phyloP scores from a whole-genome alignment of 2,329 filamentous ascomycete genomes.

The Tolypocladium tropicale region DNA sequence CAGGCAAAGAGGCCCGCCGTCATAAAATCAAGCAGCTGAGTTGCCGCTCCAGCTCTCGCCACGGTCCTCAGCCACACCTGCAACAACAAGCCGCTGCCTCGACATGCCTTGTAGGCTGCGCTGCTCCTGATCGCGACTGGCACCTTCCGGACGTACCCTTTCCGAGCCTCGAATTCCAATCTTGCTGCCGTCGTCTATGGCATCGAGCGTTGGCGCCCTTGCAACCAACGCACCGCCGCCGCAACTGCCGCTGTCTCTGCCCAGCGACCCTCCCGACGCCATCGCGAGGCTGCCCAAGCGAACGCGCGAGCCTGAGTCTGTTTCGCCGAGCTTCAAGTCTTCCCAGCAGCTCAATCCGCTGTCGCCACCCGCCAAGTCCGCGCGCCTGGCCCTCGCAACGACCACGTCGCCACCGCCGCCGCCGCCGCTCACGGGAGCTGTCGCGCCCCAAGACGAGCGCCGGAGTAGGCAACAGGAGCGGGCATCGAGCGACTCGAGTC shows the following conservation, averaged over 20 bases:
- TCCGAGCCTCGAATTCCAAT: slow-evolving; percentile 1
- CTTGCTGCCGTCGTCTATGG: slow-evolving; percentile 28
- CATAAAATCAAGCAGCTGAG: slow-evolving; percentile 12
- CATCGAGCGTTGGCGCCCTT: slow-evolving; percentile 41
- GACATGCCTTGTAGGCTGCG: slow-evolving; percentile 23
- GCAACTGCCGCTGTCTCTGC: slow-evolving; percentile 26
- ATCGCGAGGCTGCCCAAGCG: slow-evolving; percentile 32
- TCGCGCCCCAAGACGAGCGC: slow-evolving; percentile 43
- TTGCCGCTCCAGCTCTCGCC: slow-evolving; percentile 25
- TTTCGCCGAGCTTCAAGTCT: slow-evolving; percentile 22
- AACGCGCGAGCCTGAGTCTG: slow-evolving; percentile 36
- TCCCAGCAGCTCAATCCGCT: slow-evolving; percentile 23
- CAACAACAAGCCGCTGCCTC: slow-evolving; percentile 20
- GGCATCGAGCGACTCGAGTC: slow-evolving; percentile 25
- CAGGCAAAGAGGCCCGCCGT: neutral
- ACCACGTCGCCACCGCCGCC: slow-evolving; percentile 33
- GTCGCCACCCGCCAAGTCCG: slow-evolving; percentile 43
- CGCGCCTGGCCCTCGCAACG: slow-evolving; percentile 34
- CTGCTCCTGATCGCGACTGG: slow-evolving; percentile 5
- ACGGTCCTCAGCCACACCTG: slow-evolving; percentile 33
- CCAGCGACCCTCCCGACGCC: slow-evolving; percentile 27
- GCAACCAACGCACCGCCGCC: slow-evolving; percentile 31
- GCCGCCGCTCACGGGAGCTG: slow-evolving; percentile 40
- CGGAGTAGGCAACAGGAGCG: slow-evolving; percentile 29
- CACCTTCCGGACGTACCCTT: slow-evolving; percentile 3